These are phyloP conservation scores for Blastomyces parvus DNA, from an alignment of 2,329 filamentous ascomycete species.

Conservation along the genomic window DNA sequence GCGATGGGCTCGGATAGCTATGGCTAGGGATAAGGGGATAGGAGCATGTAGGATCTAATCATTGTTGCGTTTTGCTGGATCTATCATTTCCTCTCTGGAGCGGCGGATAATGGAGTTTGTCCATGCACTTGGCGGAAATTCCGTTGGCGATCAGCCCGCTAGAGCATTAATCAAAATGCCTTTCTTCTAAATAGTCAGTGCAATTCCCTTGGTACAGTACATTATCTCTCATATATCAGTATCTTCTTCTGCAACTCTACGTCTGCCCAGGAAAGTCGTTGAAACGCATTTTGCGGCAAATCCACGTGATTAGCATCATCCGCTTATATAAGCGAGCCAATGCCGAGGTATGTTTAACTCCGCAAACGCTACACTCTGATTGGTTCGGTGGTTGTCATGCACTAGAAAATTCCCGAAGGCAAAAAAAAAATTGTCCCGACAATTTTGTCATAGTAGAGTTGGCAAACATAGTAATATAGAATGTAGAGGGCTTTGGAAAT, in stretches of 20 bases:
- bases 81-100: not conserved
- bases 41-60: not conserved
- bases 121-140: too few species aligned
- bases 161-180: not conserved
- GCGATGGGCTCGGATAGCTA: not conserved
- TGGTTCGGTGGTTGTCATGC: not conserved
- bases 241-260: not conserved
- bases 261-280: not conserved
- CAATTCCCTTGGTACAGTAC: not conserved
- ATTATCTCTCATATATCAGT: not conserved
- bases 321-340: not conserved
- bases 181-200: not conserved
- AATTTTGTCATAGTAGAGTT: not conserved
- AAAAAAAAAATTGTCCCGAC: not conserved
- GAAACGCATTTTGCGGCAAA: too few species aligned
- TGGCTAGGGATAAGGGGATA: not conserved
- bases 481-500: not conserved
- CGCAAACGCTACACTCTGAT: not conserved
- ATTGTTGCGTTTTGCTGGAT: not conserved
- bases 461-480: not conserved
- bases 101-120: too few species aligned
- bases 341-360: not conserved
- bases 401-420: slow-evolving; percentile 1
- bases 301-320: not conserved
- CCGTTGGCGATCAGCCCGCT: too few species aligned